A percentile compares a stretch with the other conserved stretches of the same genome.
Evolutionary conservation across 2,329 filamentous ascomycete species (phyloP).

Genomic region (Alternaria postmessia): DNA sequence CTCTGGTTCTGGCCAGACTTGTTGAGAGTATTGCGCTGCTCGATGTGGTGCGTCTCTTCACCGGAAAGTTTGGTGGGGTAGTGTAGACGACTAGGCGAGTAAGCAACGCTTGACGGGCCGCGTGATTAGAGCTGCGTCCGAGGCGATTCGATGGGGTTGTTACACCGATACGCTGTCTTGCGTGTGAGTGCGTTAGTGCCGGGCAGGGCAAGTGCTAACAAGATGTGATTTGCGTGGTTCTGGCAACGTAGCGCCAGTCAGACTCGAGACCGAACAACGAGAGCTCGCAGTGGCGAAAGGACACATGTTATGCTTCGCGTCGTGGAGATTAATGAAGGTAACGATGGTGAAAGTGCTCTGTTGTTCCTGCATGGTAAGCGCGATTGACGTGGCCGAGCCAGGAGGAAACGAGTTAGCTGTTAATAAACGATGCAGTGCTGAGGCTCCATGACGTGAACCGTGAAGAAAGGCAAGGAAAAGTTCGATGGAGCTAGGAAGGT

Average conservation of each 20-base stretch:
- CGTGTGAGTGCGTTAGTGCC: conserved; percentile 34
- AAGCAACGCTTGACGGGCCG: conserved; percentile 32
- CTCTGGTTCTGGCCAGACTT: conserved; percentile 3
- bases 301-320: conserved; percentile 38
- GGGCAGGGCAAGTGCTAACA: conserved; percentile 30
- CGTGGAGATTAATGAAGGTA: conserved; percentile 38
- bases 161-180: conserved; percentile 47
- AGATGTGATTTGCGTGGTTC: conserved; percentile 32
- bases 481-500: conserved; percentile 23
- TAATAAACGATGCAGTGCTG: conserved; percentile 14
- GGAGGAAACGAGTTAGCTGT: conserved; percentile 24
- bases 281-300: conserved; percentile 34
- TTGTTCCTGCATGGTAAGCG: conserved; percentile 49
- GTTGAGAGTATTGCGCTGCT: conserved; percentile 19
- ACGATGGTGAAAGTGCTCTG: conserved; percentile 35
- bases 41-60: conserved; percentile 34
- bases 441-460: conserved; percentile 28
- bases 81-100: conserved; percentile 22
- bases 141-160: conserved; percentile 35
- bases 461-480: conserved; percentile 16
- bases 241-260: conserved; percentile 28
- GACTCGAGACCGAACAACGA: conserved; percentile 21
- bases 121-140: conserved; percentile 31
- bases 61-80: conserved; percentile 35
- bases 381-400: conserved; percentile 47